A percentile compares a stretch with the other conserved stretches of the same genome.
These are phyloP conservation scores for Lecanicillium sp. DNA, from an alignment of 2,329 filamentous ascomycete species.

Conservation along the genomic window DNA sequence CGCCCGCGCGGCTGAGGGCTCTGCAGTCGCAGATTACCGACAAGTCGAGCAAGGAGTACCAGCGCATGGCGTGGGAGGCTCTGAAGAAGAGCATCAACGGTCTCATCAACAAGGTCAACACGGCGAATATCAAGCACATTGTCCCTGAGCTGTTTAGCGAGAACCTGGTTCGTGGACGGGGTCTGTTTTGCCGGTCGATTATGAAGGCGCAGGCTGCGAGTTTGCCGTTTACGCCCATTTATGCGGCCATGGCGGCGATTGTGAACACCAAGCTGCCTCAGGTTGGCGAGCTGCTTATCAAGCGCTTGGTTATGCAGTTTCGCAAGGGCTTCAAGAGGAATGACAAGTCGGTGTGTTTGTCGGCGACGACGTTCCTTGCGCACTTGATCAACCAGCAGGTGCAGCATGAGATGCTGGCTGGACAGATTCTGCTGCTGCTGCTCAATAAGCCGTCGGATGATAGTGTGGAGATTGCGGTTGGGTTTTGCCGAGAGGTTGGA, in stretches of 20 bases:
- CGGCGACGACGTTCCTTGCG: slow-evolving; percentile 88
- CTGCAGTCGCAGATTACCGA: slow-evolving; percentile 96
- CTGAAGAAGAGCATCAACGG: slow-evolving; percentile 98
- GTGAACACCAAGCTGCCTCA: slow-evolving; percentile 96
- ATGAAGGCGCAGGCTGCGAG: slow-evolving; percentile 98
- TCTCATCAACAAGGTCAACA: slow-evolving; percentile 98
- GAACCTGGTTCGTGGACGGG: slow-evolving; percentile 84
- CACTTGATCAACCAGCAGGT: slow-evolving; percentile 96
- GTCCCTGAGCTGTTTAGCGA: slow-evolving; percentile 93
- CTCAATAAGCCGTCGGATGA: slow-evolving; percentile 95
- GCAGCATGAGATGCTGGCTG: slow-evolving; percentile 84
- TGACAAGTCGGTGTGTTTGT: slow-evolving; percentile 91
- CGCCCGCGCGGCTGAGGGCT: slow-evolving; percentile 79
- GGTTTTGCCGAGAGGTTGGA: slow-evolving; percentile 84
- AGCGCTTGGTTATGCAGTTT: slow-evolving; percentile 82
- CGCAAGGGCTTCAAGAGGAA: slow-evolving; percentile 93
- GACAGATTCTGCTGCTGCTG: slow-evolving; percentile 85
- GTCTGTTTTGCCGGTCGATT: slow-evolving; percentile 88
- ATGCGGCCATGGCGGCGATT: slow-evolving; percentile 90
- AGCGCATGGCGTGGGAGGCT: slow-evolving; percentile 98
- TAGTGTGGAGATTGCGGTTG: slow-evolving; percentile 94
- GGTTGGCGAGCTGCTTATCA: slow-evolving; percentile 83
- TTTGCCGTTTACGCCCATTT: slow-evolving; percentile 92
- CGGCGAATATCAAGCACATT: slow-evolving; percentile 95
- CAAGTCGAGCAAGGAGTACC: slow-evolving; percentile 92